Base-by-base conservation (phyloP, 768 basidiomycete species). In the Rhodosporidiobolus odoratus region DNA sequence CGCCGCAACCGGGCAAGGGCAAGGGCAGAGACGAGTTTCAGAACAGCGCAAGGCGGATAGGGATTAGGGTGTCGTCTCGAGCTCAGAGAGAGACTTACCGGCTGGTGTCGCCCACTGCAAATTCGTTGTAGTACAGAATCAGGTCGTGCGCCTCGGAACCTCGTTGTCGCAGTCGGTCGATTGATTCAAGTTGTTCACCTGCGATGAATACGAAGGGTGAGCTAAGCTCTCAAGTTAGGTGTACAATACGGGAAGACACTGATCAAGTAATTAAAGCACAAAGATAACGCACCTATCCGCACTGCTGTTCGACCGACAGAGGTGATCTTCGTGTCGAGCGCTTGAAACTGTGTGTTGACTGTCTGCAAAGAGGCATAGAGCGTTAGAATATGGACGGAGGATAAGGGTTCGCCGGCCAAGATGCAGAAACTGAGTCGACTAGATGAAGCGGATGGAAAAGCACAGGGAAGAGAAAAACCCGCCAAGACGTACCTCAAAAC, bases 161-260 rank as follows among this genome's bases (percentile, higher is more conserved):
- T 72, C 93, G 83, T 79, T 92, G 90, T 23, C 95, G 85, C 73
- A 94, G 90, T 64, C 92, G 85, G 78, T 96, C 93, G 25, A 97
- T 87, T 1, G 89, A 90, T 80, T 99, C 95, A 52, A 99, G 85
- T 79, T 98, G 92, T 81, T 98, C 95, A 52, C 93, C 92, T 94
- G 76, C 30, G 43, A 16, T 27, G 32, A 47, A 6, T 21, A 27
- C 34, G 23, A 10, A 37, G 17, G 6, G 34, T 23, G 37, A 53
- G 21, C 37, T n/a, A 16, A 37, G 58, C 15, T 4, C 7, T 13
- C 8, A 3, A 17, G 23, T n/a, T n/a, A n/a, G n/a, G 10, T 4
- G 0, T 8, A 27, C 27, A 32, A 16, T 27, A 35, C n/a, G 30
- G 16, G 10, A 6, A 50, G 32, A 1, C 6, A 34, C 35, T 0